These are phyloP conservation scores for Micractinium sp. DNA, from an alignment of 139 green algal species.

Conservation along the genomic window DNA sequence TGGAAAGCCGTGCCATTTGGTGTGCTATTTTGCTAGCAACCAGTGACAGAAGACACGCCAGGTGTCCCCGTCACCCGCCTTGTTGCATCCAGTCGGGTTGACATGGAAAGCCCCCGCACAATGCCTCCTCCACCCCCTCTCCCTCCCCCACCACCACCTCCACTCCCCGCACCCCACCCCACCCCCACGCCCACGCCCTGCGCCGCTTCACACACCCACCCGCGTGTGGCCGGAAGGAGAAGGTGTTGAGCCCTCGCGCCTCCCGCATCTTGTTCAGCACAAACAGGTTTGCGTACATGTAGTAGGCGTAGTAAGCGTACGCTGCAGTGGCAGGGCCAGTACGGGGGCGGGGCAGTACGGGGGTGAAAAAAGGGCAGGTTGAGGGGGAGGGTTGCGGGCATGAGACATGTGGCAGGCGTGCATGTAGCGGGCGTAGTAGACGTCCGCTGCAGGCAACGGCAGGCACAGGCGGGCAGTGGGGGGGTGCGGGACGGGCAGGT, in stretches of 20 bases:
- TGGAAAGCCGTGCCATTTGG: too few species aligned
- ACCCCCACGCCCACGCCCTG: too few species aligned
- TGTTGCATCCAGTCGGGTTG: too few species aligned
- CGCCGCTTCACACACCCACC: too few species aligned
- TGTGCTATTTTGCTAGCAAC: too few species aligned
- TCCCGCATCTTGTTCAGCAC: slow-evolving; percentile 94
- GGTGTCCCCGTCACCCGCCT: too few species aligned
- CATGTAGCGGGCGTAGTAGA: slow-evolving; percentile 96
- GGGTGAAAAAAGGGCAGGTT: too few species aligned
- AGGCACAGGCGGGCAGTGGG: too few species aligned
- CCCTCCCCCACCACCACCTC: too few species aligned
- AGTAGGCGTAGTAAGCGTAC: slow-evolving; percentile 98
- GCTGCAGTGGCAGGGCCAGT: slow-evolving; percentile 65
- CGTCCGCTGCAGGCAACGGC: neutral
- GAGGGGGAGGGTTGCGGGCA: neutral
- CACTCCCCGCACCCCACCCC: neutral
- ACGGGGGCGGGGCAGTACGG: too few species aligned
- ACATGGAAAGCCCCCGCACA: neutral
- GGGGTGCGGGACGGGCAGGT: too few species aligned
- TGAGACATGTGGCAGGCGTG: slow-evolving; percentile 92
- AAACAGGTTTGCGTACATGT: slow-evolving; percentile 97
- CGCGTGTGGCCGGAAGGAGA: slow-evolving; percentile 88
- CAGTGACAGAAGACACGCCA: neutral
- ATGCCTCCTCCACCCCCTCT: neutral
- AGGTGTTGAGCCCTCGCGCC: slow-evolving; percentile 89